Conservation (phyloP, 805 yeast genomes). For the Saccharomyces jurei region DNA sequence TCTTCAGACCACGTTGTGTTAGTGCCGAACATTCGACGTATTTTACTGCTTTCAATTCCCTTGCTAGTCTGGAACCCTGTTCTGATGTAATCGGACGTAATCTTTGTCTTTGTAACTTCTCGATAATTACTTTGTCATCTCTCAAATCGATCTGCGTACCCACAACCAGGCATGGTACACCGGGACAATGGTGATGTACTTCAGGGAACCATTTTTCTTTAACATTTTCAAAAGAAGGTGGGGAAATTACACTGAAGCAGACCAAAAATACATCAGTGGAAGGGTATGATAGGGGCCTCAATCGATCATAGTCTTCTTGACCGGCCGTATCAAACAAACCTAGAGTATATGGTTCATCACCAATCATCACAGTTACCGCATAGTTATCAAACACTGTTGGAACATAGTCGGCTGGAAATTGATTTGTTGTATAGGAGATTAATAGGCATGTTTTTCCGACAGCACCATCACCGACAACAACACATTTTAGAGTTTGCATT, state of each 20-base stretch:
- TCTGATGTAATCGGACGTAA: constrained; percentile 78
- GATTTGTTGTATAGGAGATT: constrained; percentile 92
- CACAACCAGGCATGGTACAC: constrained; percentile 91
- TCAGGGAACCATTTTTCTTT: constrained; percentile 99
- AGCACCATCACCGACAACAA: constrained; percentile 99
- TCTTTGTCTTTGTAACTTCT: constrained; percentile 84
- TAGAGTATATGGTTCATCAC: constrained; percentile 94
- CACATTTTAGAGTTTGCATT: constrained; percentile 72
- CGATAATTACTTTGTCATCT: constrained; percentile 84
- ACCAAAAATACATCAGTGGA: constrained; percentile 94
- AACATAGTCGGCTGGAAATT: constrained; percentile 95
- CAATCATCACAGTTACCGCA: constrained; percentile 91
- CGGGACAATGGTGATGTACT: constrained; percentile 96
- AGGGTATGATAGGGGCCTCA: constrained; percentile 93
- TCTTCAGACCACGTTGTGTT: constrained; percentile 92
- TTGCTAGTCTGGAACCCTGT: constrained; percentile 87
- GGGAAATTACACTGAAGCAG: constrained; percentile 93
- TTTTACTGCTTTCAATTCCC: constrained; percentile 89
- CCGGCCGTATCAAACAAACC: constrained; percentile 99
- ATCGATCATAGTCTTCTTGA: constrained; percentile 96
- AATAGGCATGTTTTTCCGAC: constrained; percentile 96
- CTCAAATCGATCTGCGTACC: constrained; percentile 96
- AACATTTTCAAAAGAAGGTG: constrained; percentile 94
- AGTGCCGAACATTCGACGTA: constrained; percentile 97
- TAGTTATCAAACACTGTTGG: constrained; percentile 97